Evolutionary conservation across 441 rosid genomes (phyloP).

Genomic region (Dalechampia spathulata): DNA sequence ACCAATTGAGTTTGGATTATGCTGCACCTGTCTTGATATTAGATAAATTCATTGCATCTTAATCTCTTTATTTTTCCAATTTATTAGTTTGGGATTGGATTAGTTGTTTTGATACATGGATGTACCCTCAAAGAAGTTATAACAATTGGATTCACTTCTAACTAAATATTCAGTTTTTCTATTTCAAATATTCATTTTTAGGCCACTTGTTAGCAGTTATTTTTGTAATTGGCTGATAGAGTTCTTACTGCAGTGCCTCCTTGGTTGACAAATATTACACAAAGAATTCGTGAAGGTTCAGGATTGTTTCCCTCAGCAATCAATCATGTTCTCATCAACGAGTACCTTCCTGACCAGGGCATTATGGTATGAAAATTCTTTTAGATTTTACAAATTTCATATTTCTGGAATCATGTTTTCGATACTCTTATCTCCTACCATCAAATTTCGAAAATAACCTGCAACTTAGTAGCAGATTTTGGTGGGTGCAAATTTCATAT

Average conservation of each 20-base stretch:
- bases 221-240: background rate
- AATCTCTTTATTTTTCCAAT: background rate
- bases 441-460: no score
- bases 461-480: background rate
- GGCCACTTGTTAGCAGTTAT: background rate
- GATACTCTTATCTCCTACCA: background rate
- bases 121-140: background rate
- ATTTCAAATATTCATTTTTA: background rate
- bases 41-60: background rate
- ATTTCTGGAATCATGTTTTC: background rate
- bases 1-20: background rate
- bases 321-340: conserved; percentile 91
- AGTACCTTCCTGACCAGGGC: conserved; percentile 85
- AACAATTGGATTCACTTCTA: background rate
- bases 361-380: conserved; percentile 48
- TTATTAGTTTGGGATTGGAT: background rate
- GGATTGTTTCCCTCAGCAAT: conserved; percentile 70
- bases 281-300: conserved; percentile 51
- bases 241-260: conserved; percentile 58
- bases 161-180: background rate
- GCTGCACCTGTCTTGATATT: background rate
- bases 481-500: background rate
- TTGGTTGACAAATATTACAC: conserved; percentile 63
- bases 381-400: background rate
- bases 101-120: background rate